Conservation (phyloP, 768 basidiomycete genomes). For the Peribolospora kevripleyi region DNA sequence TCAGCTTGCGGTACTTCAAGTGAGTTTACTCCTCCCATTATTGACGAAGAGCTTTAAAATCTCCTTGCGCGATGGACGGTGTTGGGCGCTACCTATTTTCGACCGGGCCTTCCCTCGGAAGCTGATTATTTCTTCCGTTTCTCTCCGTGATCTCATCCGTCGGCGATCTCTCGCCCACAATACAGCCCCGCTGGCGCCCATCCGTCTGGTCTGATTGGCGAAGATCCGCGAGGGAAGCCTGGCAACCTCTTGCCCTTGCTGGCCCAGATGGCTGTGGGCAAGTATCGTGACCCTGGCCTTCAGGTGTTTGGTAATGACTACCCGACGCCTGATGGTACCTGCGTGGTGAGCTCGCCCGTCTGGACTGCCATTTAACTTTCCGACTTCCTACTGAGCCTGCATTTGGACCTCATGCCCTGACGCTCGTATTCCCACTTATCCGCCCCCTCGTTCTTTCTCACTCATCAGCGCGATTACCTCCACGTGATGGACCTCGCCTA, state of each 20-base stretch:
- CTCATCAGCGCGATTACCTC: slow-evolving; percentile 17
- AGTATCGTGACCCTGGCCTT: slow-evolving; percentile 38
- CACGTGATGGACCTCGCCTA: slow-evolving; percentile 60
- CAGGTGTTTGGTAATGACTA: slow-evolving; percentile 95
- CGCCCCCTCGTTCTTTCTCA: background rate
- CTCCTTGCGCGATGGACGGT: too few relatives aligned
- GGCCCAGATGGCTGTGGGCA: slow-evolving; percentile 81
- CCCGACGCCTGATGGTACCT: slow-evolving; percentile 86
- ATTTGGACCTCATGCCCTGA: background rate
- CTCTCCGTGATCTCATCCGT: background rate
- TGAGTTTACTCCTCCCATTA: background rate
- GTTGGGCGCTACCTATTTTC: slow-evolving; percentile 23
- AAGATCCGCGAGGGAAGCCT: slow-evolving; percentile 85
- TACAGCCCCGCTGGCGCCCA: slow-evolving; percentile 72
- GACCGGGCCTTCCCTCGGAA: background rate
- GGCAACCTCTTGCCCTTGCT: slow-evolving; percentile 82
- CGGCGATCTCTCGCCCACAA: slow-evolving; percentile 21
- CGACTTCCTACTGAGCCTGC: background rate
- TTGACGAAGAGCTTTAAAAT: too few relatives aligned
- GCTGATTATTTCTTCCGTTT: slow-evolving; percentile 1
- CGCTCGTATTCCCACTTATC: background rate
- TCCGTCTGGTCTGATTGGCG: slow-evolving; percentile 79
- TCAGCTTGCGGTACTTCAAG: slow-evolving; percentile 92
- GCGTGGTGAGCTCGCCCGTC: slow-evolving; percentile 81
- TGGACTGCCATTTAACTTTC: too few relatives aligned